Evolutionary conservation across 1,139 yeast species (phyloP).

Genomic region (Scheffersomyces parashehatae): DNA sequence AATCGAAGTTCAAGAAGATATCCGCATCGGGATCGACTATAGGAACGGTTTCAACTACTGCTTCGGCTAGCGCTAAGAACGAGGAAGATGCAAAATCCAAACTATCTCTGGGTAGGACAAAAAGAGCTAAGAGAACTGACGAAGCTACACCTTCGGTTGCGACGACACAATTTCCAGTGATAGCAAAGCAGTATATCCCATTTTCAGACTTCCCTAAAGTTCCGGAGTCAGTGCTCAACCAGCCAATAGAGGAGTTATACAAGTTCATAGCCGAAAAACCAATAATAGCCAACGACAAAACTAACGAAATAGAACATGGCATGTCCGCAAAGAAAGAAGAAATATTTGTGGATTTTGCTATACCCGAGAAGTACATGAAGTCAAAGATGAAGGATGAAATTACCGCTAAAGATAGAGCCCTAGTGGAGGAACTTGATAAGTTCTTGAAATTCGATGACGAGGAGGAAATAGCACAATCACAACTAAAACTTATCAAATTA

Average conservation of each 20-base stretch:
- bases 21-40: not conserved
- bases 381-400: constrained; percentile 20
- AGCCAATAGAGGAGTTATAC: constrained; percentile 20
- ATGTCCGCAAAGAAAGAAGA: constrained; percentile 3
- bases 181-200: constrained; percentile 19
- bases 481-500: constrained; percentile 27
- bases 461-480: constrained; percentile 23
- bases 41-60: too few species aligned
- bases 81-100: too few species aligned
- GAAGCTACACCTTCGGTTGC: too few species aligned
- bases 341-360: constrained; percentile 26
- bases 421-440: constrained; percentile 28
- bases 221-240: constrained; percentile 21
- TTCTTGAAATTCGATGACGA: constrained; percentile 28
- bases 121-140: too few species aligned
- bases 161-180: too few species aligned
- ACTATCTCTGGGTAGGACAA: too few species aligned
- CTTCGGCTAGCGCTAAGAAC: too few species aligned
- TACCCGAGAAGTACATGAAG: constrained; percentile 33
- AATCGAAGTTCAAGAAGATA: constrained; percentile 1
- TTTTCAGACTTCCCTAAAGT: constrained; percentile 33
- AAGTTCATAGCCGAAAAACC: constrained; percentile 15
- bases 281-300: not conserved
- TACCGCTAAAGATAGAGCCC: constrained; percentile 26
- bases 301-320: constrained; percentile 7